phyloP scores from a whole-genome alignment of 1,284 basidiomycete genomes.

The Ustilago crameri region DNA sequence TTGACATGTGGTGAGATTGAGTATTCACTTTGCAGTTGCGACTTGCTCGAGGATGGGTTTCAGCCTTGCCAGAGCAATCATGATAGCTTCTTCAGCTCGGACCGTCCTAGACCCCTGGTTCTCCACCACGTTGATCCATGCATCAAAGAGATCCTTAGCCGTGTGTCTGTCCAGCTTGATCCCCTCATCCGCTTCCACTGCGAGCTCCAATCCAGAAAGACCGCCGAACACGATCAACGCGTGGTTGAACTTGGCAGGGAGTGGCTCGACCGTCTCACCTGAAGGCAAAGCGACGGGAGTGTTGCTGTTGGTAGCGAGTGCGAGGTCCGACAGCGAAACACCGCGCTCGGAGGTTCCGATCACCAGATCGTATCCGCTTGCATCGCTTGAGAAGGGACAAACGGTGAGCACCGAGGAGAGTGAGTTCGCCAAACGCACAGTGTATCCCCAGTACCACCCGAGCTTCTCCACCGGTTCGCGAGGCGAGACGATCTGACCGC shows the following conservation, averaged over 20 bases:
- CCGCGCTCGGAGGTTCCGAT: slow-evolving; percentile 67
- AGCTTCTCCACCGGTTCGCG: slow-evolving; percentile 53
- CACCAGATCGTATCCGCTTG: slow-evolving; percentile 59
- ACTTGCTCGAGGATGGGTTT: slow-evolving; percentile 42
- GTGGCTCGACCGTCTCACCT: slow-evolving; percentile 17
- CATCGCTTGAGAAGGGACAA: slow-evolving; percentile 21
- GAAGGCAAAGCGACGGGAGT: slow-evolving; percentile 18
- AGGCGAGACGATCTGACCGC: slow-evolving; percentile 56
- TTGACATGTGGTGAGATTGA: neutral
- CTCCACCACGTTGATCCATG: slow-evolving; percentile 65
- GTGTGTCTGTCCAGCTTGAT: slow-evolving; percentile 57
- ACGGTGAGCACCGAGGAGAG: slow-evolving; percentile 48
- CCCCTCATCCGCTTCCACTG: slow-evolving; percentile 54
- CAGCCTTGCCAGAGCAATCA: slow-evolving; percentile 54
- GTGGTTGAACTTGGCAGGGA: slow-evolving; percentile 39
- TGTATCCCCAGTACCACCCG: slow-evolving; percentile 67
- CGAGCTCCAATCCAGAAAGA: slow-evolving; percentile 64
- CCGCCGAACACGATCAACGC: slow-evolving; percentile 65
- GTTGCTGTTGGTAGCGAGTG: slow-evolving; percentile 10
- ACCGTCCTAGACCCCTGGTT: slow-evolving; percentile 66
- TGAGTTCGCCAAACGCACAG: slow-evolving; percentile 52
- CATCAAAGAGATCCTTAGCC: slow-evolving; percentile 63
- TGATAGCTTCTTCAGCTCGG: slow-evolving; percentile 64
- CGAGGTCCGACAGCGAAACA: slow-evolving; percentile 32
- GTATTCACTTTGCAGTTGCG: slow-evolving; percentile 3